Base-by-base conservation (phyloP, 805 yeast species). In the Nakazawaea peltata region DNA sequence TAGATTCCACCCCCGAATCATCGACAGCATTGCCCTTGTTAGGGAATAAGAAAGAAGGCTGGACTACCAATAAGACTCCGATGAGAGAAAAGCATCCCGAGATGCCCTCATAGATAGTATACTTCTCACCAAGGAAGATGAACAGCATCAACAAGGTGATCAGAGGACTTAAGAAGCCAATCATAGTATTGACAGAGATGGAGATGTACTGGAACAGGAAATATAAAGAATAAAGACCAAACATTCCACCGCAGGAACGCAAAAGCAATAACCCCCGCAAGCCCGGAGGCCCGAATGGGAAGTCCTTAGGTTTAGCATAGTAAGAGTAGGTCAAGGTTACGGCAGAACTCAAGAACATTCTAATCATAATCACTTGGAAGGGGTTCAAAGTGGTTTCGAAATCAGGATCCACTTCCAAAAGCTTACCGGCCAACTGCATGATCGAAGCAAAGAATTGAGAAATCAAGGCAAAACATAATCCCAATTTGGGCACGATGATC, bases 211-310 rank as follows among this genome's bases (percentile, higher is more conserved):
- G 67, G 42, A 66, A 51, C 1, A 69, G 61, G 44, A 42, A 66
- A 45, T 66, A 66, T 39, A 64, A 40, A 4, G 68, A 66, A 45
- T 63, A 65, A 12, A 65, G 69, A 1, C 71, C 71, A 22, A 63
- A 43, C 37, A 47, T 56, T 10, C 71, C 71, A 11, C 57, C 49
- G 3, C 51, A 32, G 1, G 69, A 70, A 30, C 71, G 47, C 26
- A 56, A 16, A 1, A 57, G 35, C 32, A 66, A 49, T 32, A 64
- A 48, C 18, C 30, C 33, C 8, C 69, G 43, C 15, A 55, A 26
- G 11, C 50, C 49, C 13, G 31, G 40, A n/a, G 67, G 67, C 1
- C 71, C 71, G 37, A 59, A 64, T 2, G 71, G 71, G 3, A 66
- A 67, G 34, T 63, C 59, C 17, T 19, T 11, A 3, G 57, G 60